Evolutionary conservation across 2,329 filamentous ascomycete species (phyloP).

Genomic region (Colletotrichum liaoningense): DNA sequence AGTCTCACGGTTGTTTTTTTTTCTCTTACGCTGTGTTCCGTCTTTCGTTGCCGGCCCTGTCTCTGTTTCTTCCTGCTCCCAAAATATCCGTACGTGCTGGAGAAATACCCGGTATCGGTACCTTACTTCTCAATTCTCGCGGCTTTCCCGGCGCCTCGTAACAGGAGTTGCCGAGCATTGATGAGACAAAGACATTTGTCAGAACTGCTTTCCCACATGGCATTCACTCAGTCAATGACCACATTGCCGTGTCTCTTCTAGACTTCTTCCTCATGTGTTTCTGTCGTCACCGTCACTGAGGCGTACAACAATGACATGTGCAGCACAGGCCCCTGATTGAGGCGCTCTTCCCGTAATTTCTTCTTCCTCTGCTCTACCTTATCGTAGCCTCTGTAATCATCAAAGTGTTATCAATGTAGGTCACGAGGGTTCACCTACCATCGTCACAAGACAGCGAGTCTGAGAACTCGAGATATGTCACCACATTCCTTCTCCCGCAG

Average conservation of each 20-base stretch:
- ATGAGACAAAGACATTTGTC: slow-evolving; percentile 22
- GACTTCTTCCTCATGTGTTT: not conserved
- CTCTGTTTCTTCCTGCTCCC: not conserved
- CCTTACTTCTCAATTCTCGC: not conserved
- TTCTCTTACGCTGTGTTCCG: not conserved
- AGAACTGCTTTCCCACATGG: slow-evolving; percentile 15
- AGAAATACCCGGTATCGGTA: no score
- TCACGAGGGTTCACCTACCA: not conserved
- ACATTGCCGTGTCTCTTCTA: slow-evolving; percentile 5
- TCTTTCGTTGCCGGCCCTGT: not conserved
- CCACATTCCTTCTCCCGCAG: slow-evolving; percentile 5
- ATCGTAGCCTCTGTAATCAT: not conserved
- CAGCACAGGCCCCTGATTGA: not conserved
- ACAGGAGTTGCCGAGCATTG: slow-evolving; percentile 13
- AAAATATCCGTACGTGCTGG: not conserved
- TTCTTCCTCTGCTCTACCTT: not conserved
- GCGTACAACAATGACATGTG: not conserved
- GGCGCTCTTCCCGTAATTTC: slow-evolving; percentile 14
- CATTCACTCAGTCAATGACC: not conserved
- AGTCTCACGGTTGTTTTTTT: not conserved
- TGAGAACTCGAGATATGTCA: not conserved
- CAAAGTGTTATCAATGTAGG: slow-evolving; percentile 1
- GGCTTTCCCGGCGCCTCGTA: not conserved
- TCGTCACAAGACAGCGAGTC: slow-evolving; percentile 17
- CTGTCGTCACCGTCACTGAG: not conserved